phyloP scores from a whole-genome alignment of 768 basidiomycete species.

The Boletus fagicola region DNA sequence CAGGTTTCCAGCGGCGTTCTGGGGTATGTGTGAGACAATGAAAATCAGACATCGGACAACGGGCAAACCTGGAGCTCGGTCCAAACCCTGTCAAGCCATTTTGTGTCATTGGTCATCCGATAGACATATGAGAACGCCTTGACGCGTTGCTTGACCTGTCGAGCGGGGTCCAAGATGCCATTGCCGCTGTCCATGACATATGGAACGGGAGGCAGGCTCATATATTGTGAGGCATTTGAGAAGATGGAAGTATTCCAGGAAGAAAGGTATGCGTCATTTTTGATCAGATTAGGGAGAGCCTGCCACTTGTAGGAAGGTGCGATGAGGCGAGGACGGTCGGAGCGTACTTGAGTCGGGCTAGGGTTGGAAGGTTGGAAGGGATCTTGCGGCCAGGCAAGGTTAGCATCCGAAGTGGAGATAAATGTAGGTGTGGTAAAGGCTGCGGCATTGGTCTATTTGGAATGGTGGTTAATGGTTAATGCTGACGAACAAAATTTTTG shows the following conservation, averaged over 20 bases:
- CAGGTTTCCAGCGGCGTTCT: constrained; percentile 75
- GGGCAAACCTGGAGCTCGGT: constrained; percentile 73
- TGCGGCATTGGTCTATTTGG: constrained; percentile 66
- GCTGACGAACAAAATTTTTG: not conserved
- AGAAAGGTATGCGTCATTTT: constrained; percentile 79
- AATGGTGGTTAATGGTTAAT: not conserved
- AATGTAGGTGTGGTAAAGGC: constrained; percentile 74
- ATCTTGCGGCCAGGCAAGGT: constrained; percentile 77
- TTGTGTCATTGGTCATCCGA: constrained; percentile 87
- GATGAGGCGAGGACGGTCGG: constrained; percentile 86
- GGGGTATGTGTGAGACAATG: not conserved
- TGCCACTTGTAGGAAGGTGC: constrained; percentile 92
- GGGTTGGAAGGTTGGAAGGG: constrained; percentile 68
- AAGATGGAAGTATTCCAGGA: constrained; percentile 93
- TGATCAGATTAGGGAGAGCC: constrained; percentile 73
- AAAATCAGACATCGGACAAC: not conserved
- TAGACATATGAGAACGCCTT: constrained; percentile 93
- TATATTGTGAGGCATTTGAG: constrained; percentile 78
- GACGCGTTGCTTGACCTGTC: constrained; percentile 85
- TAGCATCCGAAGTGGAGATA: constrained; percentile 47
- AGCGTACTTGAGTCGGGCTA: constrained; percentile 55
- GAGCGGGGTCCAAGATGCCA: constrained; percentile 89
- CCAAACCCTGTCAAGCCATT: constrained; percentile 87
- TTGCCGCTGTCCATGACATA: constrained; percentile 81
- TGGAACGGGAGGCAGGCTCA: constrained; percentile 54